phyloP scores from a whole-genome alignment of 1,284 basidiomycete genomes.

The Trichosporon inkin region DNA sequence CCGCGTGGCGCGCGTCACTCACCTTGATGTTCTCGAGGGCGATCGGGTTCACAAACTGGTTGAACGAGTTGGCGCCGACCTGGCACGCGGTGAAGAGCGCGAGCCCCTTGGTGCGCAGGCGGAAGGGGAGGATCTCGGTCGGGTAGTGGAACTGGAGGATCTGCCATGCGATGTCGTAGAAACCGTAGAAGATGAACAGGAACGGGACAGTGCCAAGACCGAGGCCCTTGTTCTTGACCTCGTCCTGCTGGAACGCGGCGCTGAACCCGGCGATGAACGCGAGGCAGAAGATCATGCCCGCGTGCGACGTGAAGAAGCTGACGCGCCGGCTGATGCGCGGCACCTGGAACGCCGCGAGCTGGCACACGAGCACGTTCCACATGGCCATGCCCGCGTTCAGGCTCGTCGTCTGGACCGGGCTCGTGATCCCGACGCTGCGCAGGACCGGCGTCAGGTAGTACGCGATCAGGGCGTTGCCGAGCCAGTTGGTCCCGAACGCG shows the following conservation, averaged over 20 bases:
- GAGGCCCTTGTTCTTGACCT: slow-evolving; percentile 10
- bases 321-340: slow-evolving; percentile 9
- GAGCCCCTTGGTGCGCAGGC: slow-evolving; percentile 28
- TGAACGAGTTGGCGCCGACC: slow-evolving; percentile 6
- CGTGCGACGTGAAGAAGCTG: slow-evolving; percentile 15
- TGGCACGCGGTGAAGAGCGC: slow-evolving; percentile 18
- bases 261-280: slow-evolving; percentile 9
- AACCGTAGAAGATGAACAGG: slow-evolving; percentile 24
- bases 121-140: slow-evolving; percentile 29
- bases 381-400: slow-evolving; percentile 29
- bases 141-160: slow-evolving; percentile 57
- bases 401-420: slow-evolving; percentile 28
- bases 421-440: slow-evolving; percentile 10
- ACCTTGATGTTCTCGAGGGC: slow-evolving; percentile 9
- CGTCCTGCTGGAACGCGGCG: slow-evolving; percentile 13
- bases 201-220: slow-evolving; percentile 14
- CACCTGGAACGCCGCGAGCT: slow-evolving; percentile 13
- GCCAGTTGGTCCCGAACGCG: slow-evolving; percentile 55
- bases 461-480: slow-evolving; percentile 50
- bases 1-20: too few relatives aligned
- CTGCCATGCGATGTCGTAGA: slow-evolving; percentile 23
- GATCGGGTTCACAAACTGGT: slow-evolving; percentile 13
- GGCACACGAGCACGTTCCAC: slow-evolving; percentile 26
- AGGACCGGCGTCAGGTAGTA: slow-evolving; percentile 32
- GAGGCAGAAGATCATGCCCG: slow-evolving; percentile 16